Evolutionary conservation across 352 stramenopile genomes (phyloP).

Genomic region (Elongisporangium senticosum): DNA sequence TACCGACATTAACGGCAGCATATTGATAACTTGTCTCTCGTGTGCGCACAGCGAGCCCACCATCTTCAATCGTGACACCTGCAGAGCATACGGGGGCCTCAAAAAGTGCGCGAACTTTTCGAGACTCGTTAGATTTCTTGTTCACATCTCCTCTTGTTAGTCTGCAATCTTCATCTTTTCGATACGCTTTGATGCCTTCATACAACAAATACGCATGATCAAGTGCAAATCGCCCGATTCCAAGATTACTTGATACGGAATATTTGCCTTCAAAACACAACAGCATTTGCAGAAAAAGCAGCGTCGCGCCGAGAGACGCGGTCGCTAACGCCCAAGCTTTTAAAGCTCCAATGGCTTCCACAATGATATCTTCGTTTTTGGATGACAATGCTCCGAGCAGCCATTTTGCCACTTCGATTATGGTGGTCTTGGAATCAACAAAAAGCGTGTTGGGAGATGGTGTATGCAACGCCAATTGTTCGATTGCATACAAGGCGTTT

Average conservation of each 20-base stretch:
- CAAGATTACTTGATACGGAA: conserved; percentile 6
- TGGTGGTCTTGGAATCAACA: conserved; percentile 42
- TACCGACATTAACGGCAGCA: conserved; percentile 73
- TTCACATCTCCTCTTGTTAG: conserved; percentile 28
- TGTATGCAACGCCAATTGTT: conserved; percentile 55
- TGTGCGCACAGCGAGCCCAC: conserved; percentile 64
- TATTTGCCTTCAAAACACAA: conserved; percentile 21
- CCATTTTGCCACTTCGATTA: conserved; percentile 63
- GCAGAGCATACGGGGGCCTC: conserved; percentile 70
- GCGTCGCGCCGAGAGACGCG: conserved; percentile 57
- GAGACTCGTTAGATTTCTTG: conserved; percentile 47
- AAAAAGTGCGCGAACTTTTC: conserved; percentile 71
- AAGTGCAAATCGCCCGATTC: conserved; percentile 32
- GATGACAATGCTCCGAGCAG: conserved; percentile 41
- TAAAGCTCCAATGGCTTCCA: conserved; percentile 62
- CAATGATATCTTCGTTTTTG: conserved; percentile 41
- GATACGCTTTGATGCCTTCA: conserved; percentile 42
- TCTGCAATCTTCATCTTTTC: conserved; percentile 32
- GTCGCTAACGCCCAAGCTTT: conserved; percentile 74
- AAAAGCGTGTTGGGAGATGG: conserved; percentile 55
- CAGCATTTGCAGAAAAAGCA: conserved; percentile 74
- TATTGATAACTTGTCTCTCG: conserved; percentile 88
- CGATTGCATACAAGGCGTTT: conserved; percentile 61
- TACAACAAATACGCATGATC: conserved; percentile 38
- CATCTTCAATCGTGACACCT: conserved; percentile 78